Evolutionary conservation across 257 asterid genomes (phyloP), one percentile per base, ranked within the genome.

Genomic region (Rauvolfia tetraphylla): DNA sequence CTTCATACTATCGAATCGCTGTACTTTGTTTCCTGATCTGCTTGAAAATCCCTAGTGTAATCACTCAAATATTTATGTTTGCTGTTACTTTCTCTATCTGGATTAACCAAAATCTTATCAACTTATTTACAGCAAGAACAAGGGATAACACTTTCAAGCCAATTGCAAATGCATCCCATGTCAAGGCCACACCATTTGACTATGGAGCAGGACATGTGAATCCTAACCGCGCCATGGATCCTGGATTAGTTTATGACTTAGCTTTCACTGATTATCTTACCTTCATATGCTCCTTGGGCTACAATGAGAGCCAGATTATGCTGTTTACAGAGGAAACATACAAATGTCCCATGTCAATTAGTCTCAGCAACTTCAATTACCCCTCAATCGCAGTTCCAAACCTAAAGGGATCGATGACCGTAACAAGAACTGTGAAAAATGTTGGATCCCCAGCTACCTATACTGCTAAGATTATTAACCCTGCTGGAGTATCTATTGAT

Each of bases 131-230:
- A 91, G 98, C 98, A 80, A 85, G 87, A 72, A 82, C 92, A 5
- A 85, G 87, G 4, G 91, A 92, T 75, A 92, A 95, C 85, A 76
- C 80, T 0, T 12, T 78, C 59, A 81, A 84, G 84, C 91, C 93
- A 9, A 3, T 95, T 74, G 82, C 79, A 34, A 82, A 89, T 25
- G 91, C 97, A 25, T 83, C 89, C 69, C 15, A 83, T 81, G 44
- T 36, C 29, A 86, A 84, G 76, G 97, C 98, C 22, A 78, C 95
- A 3, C 93, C 99, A 0, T 91, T 95, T 83, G 87, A 87, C 73
- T 92, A 91, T 3, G 99, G 99, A 79, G 91, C 95, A 72, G 99
- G 99, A 12, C 97, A 95, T 46, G 85, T 92, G 51, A 81, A 85
- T 58, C 98, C 99, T 25, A 92, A 95, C 89, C 90, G 3, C 76